phyloP scores from a whole-genome alignment of 345 rosid genomes.

The Citrus trifoliata region DNA sequence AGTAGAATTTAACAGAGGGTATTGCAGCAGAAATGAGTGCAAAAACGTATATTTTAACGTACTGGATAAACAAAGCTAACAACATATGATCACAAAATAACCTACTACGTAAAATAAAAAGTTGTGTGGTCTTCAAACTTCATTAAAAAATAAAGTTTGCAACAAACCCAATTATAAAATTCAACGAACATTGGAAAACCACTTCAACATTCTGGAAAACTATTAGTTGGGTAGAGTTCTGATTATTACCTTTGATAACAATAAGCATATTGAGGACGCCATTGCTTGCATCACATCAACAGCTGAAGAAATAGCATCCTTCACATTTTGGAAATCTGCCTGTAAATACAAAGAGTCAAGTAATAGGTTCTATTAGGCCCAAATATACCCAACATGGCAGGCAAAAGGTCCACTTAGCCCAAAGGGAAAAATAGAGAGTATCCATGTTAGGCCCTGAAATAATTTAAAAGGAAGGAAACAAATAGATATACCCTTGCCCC shows the following conservation, averaged over 20 bases:
- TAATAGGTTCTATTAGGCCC: slow-evolving; percentile 1
- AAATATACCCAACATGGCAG: not conserved
- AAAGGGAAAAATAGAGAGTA: not conserved
- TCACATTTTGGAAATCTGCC: slow-evolving; percentile 72
- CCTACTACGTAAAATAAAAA: not conserved
- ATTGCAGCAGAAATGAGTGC: not conserved
- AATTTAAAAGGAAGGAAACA: not conserved
- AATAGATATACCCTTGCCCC: slow-evolving; percentile 62
- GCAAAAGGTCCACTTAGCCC: not conserved
- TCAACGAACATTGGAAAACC: not conserved
- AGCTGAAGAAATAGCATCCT: slow-evolving; percentile 80
- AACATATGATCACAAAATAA: not conserved
- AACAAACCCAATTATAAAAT: not conserved
- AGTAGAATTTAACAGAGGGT: not conserved
- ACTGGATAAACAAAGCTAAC: not conserved
- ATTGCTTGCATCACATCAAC: slow-evolving; percentile 89
- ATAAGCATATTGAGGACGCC: slow-evolving; percentile 68
- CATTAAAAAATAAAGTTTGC: not conserved
- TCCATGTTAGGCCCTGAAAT: not conserved
- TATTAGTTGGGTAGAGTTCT: not conserved
- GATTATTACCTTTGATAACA: slow-evolving; percentile 57
- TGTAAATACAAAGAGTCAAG: slow-evolving; percentile 26
- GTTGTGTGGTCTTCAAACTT: not conserved
- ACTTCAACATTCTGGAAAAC: not conserved
- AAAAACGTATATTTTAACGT: too few species aligned